Evolutionary conservation across 164 flowering plant species (phyloP), one percentile per base, ranked within the genome.

Genomic region (Chimonanthus salicifolius): DNA sequence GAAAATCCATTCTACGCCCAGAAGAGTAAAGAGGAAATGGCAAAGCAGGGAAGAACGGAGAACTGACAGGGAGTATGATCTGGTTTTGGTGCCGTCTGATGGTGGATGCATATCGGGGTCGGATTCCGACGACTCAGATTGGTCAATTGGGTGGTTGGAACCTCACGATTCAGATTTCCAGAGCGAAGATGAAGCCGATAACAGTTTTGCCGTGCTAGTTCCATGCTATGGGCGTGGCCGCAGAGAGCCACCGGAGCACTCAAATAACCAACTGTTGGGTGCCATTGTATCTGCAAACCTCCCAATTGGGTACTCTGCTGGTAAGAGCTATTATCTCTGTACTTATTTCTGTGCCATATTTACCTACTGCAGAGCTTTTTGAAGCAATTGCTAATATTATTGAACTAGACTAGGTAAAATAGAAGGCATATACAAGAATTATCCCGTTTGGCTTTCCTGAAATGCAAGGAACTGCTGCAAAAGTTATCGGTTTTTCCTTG

Each of bases 141-240:
- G 93, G 91, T 92, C 97, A 3, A 85, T 91, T 74, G 97, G 97
- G 74, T 92, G 98, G 98, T 79, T 88, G 79, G 98, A 93, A 76
- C 98, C 95, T 63, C 98, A 91, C 75, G 93, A 90, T 46, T 85
- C 94, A 72, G 96, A 82, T 74, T 91, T 93, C 75, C 89, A 72
- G 64, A 87, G 85, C 74, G 92, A 85, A 62, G 90, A 84, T 80
- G 96, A 89, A 64, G 62, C 75, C 11, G 90, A 88, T 74, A 79
- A 80, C 75, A 88, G 94, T 74, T 92, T 92, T 73, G 98, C 92
- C 18, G 98, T 92, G 80, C 77, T 92, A 72, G 98, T 92, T 79
- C 98, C 88, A 3, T 90, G 96, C 74, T 92, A 92, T 82, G 91
- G 92, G 4, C 83, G 79, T 67, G 83, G 83, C 62, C 74, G 77